Percentiles rank a stretch among this genome's conserved stretches.
Conservation (phyloP, 345 rosid species). For the Garcia nutans region DNA sequence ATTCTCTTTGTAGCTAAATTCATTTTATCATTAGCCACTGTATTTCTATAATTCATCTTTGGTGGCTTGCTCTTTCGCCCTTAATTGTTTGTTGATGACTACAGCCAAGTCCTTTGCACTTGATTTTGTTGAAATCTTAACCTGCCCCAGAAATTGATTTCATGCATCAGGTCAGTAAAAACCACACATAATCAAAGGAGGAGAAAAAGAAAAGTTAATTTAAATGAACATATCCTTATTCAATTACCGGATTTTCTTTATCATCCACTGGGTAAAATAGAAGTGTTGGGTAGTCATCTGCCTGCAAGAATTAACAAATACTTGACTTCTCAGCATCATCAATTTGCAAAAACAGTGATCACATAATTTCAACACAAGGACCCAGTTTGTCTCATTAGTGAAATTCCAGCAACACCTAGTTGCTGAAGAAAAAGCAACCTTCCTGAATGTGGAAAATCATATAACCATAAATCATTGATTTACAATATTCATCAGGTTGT, state of each 20-base stretch:
- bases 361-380: background rate
- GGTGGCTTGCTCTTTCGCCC: conserved; percentile 32
- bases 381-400: background rate
- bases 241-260: conserved; percentile 47
- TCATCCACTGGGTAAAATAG: conserved; percentile 57
- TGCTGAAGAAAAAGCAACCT: background rate
- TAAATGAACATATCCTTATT: background rate
- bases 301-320: conserved; percentile 40
- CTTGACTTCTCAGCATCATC: background rate
- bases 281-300: conserved; percentile 63
- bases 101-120: conserved; percentile 55
- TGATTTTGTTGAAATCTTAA: conserved; percentile 56
- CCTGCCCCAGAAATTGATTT: conserved; percentile 34
- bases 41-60: conserved; percentile 65
- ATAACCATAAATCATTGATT: background rate
- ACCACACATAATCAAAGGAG: background rate
- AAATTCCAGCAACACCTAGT: background rate
- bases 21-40: background rate
- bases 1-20: background rate
- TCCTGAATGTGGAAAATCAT: background rate
- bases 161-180: conserved; percentile 18
- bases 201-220: background rate
- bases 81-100: conserved; percentile 47
- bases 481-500: background rate
- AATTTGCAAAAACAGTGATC: background rate